phyloP scores from a whole-genome alignment of 495 filamentous ascomycete genomes.

The Tuber borchii region DNA sequence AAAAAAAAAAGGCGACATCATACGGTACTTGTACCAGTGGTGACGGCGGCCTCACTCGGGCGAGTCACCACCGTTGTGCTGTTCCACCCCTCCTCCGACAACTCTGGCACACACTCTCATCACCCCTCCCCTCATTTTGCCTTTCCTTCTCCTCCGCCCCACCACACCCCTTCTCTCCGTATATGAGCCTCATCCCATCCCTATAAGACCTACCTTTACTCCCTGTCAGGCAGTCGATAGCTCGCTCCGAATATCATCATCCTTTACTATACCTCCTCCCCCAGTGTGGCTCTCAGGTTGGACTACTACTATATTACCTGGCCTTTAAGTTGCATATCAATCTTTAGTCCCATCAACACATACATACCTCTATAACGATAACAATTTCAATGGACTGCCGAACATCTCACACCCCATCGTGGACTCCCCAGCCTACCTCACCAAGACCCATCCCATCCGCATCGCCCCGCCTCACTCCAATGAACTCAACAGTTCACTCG shows the following conservation, averaged over 20 bases:
- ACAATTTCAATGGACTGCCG: slow-evolving; percentile 35
- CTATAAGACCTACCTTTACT: slow-evolving; percentile 23
- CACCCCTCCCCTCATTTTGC: slow-evolving; percentile 12
- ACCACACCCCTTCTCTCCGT: slow-evolving; percentile 3
- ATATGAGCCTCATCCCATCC: neutral
- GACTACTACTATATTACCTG: neutral
- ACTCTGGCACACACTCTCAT: slow-evolving; percentile 3
- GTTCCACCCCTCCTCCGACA: slow-evolving; percentile 1
- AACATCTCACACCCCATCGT: slow-evolving; percentile 28
- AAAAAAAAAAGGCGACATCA: slow-evolving; percentile 8
- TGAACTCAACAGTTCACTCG: slow-evolving; percentile 1
- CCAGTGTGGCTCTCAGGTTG: neutral
- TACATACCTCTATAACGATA: slow-evolving; percentile 23
- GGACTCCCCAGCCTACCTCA: slow-evolving; percentile 11
- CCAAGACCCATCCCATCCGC: slow-evolving; percentile 23
- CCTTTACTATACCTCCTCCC: neutral
- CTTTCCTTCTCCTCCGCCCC: slow-evolving; percentile 14
- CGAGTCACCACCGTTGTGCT: neutral
- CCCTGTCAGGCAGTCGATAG: neutral
- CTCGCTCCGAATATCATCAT: neutral
- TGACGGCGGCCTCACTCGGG: neutral
- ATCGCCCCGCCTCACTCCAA: slow-evolving; percentile 9
- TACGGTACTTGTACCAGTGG: neutral
- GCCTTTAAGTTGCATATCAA: neutral
- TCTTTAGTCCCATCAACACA: slow-evolving; percentile 20